Conservation (phyloP, 176 grass and related monocot species). For the Otatea glauca region DNA sequence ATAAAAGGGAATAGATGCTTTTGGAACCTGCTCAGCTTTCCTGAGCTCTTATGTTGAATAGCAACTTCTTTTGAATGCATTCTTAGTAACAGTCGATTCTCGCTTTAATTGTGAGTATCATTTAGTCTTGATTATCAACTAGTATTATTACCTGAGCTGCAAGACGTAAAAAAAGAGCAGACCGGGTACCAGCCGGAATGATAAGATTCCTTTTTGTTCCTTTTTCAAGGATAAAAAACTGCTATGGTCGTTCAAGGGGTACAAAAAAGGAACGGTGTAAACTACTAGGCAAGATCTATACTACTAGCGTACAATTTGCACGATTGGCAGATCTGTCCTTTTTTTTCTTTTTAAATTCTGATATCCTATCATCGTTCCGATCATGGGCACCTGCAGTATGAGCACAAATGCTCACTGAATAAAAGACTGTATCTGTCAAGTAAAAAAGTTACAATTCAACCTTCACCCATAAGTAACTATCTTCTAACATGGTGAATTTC, state of each 20-base stretch:
- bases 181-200: constrained; percentile 17
- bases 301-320: constrained; percentile 3
- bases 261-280: not conserved
- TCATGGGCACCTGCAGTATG: constrained; percentile 18
- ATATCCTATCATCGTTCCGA: not conserved
- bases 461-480: not conserved
- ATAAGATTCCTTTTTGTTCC: constrained; percentile 13
- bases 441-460: not conserved
- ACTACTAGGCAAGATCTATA: constrained; percentile 17
- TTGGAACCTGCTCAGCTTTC: not conserved
- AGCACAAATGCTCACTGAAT: not conserved
- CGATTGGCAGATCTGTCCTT: constrained; percentile 12
- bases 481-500: not conserved
- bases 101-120: constrained; percentile 25
- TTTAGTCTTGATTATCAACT: not conserved
- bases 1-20: constrained; percentile 36
- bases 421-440: not conserved
- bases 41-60: not conserved
- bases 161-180: not conserved
- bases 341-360: not conserved
- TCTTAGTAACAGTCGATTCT: not conserved
- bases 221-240: not conserved
- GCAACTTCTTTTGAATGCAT: not conserved
- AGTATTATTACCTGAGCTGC: not conserved
- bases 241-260: no score